Base-by-base conservation (phyloP, 192 early-diverging fungal genomes). In the Diversispora epigaea region DNA sequence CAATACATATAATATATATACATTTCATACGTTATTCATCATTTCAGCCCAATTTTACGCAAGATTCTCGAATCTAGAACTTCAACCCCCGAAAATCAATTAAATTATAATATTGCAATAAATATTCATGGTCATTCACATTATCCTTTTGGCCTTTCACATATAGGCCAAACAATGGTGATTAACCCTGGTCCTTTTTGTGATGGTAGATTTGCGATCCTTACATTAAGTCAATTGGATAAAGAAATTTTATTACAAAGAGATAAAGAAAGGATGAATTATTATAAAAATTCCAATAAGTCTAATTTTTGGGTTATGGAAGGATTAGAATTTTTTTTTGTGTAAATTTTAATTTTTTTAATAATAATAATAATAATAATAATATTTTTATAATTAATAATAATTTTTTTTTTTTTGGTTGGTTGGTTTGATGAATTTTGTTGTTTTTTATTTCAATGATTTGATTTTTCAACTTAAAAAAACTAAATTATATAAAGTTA, bases 101-200 rank as follows among this genome's bases (percentile, higher is more conserved):
- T 43, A n/a, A 7, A 49, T 12, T 52, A 46, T 15, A 46, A 46
- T 4, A 58, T 73, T 32, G 17, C 10, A 14, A 11, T 73, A 39
- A 73, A 73, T 49, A 50, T 73, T 62, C 71, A 73, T 46, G 71
- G 71, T 47, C 71, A 73, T 46, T 45, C 71, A 9, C 71, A 73
- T 62, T 73, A 25, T 60, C 44, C 71, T 8, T 73, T 73, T 62
- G 71, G 71, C 1, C 45, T 73, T 40, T 61, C 71, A 49, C 71
- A 73, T 32, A 32, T 73, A 43, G 71, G 71, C 8, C 71, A 62
- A n/a, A 73, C 71, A 4, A 21, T 62, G 43, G 32, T 73, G 4
- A 32, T 73, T 5, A 73, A 73, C 25, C 71, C 71, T 47, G 58
- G 71, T 49, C 8, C 71, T 6, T 7, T 73, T 46, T 8, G 19